Conservation (phyloP, 2,329 filamentous ascomycete species). For the Thermochaetoides dissita region DNA sequence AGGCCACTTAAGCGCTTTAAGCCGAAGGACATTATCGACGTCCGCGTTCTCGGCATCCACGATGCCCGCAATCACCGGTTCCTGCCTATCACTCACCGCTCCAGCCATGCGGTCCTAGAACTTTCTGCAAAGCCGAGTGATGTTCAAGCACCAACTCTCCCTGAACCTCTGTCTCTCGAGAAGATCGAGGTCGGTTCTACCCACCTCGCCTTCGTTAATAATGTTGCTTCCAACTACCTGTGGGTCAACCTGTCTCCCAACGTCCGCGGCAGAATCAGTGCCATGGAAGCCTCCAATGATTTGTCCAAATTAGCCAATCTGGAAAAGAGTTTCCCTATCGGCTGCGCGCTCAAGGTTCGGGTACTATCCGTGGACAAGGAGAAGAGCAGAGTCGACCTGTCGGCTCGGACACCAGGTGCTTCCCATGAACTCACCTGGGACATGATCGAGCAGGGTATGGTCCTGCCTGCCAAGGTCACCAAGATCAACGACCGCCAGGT, state of each 20-base stretch:
- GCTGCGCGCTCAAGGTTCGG: slow-evolving; percentile 71
- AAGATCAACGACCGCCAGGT: slow-evolving; percentile 75
- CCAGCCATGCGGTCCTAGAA: slow-evolving; percentile 71
- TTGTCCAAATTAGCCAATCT: slow-evolving; percentile 65
- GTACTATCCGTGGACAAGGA: slow-evolving; percentile 61
- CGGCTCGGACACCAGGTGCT: slow-evolving; percentile 52
- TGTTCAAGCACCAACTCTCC: slow-evolving; percentile 29
- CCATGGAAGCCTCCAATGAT: slow-evolving; percentile 79
- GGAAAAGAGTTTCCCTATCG: slow-evolving; percentile 68
- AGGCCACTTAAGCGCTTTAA: slow-evolving; percentile 64
- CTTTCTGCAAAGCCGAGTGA: slow-evolving; percentile 67
- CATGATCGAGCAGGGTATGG: slow-evolving; percentile 61
- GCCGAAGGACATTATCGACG: slow-evolving; percentile 54
- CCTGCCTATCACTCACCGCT: slow-evolving; percentile 76
- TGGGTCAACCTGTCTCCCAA: slow-evolving; percentile 88
- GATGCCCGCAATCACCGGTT: slow-evolving; percentile 84
- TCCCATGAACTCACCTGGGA: slow-evolving; percentile 50
- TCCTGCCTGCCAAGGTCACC: slow-evolving; percentile 71
- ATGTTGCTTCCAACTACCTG: slow-evolving; percentile 61
- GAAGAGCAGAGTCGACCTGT: slow-evolving; percentile 68
- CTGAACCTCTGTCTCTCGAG: slow-evolving; percentile 50
- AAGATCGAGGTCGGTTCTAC: slow-evolving; percentile 58
- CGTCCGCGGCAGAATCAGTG: slow-evolving; percentile 68
- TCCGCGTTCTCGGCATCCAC: slow-evolving; percentile 73
- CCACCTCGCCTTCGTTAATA: slow-evolving; percentile 81